Evolutionary conservation across 2,329 filamentous ascomycete genomes (phyloP), one percentile per base, ranked within the genome.

Genomic region (Madurella fahalii): DNA sequence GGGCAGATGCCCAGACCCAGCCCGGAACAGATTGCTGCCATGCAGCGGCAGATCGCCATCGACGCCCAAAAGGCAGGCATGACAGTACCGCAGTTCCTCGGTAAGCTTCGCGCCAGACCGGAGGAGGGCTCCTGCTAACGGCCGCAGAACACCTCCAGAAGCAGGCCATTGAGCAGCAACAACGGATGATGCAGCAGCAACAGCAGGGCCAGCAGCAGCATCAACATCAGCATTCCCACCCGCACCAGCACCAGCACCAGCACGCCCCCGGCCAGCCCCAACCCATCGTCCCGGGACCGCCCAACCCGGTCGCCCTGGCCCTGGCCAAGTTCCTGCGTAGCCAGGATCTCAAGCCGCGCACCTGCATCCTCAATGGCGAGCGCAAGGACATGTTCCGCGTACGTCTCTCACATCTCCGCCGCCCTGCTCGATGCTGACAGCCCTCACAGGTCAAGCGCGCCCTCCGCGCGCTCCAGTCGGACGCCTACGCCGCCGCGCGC

Each of bases 381-480:
- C 84, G 94, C 66, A 97, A 96, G 75, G 93, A 99, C 62, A 95
- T 99, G 89, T 97, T 99, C 74, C 88, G 87, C 80, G 91, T 61
- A 43, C 13, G 56, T 34, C 40, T 5, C 39, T 20, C 20, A 1
- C 13, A 8, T 40, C 20, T 7, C 13, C 25, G n/a, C 4, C 31
- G 7, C 9, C 9, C 18, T 1, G 12, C 1, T 25, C 47, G 43
- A 45, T 55, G 47, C 57, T 67, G 56, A 63, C 52, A 5, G 13
- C 18, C 18, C 40, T 52, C 62, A 11, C 34, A 61, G 95, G 94
- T 99, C 71, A 97, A 97, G 80, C 90, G 94, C 69, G 94, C 94
- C 40, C 86, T 99, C 58, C 89, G 94, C 65, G 91, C 89, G 30
- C 81, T 99, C 51, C 79, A 95, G 71, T 94, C 91, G 18, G 88